A percentile compares a stretch with the other conserved stretches of the same genome.
Evolutionary conservation across 352 stramenopile species (phyloP).

Genomic region (Elongisporangium senticosum): DNA sequence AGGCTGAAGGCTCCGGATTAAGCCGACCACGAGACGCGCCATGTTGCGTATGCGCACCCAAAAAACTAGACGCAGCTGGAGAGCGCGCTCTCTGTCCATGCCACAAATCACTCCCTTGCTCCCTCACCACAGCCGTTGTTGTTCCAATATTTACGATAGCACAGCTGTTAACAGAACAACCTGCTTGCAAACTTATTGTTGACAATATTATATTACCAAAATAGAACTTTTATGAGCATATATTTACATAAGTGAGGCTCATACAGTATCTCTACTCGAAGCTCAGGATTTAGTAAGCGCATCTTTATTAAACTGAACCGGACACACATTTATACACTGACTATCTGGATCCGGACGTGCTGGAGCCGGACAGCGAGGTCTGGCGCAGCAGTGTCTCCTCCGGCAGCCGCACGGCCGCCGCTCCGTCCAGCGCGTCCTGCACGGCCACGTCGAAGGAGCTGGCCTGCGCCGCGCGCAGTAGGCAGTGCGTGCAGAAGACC

Average conservation of each 20-base stretch:
- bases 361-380: not conserved
- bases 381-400: not conserved
- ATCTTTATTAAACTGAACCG: not conserved
- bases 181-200: not conserved
- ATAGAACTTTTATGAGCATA: too few relatives aligned
- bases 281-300: not conserved
- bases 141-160: too few relatives aligned
- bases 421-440: constrained; percentile 15
- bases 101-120: not conserved
- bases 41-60: not conserved
- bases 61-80: not conserved
- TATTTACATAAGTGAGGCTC: too few relatives aligned
- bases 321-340: not conserved
- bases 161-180: not conserved
- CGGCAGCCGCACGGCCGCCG: not conserved
- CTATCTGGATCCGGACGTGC: not conserved
- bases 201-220: too few relatives aligned
- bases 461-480: constrained; percentile 21
- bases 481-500: constrained; percentile 26
- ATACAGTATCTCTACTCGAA: too few relatives aligned
- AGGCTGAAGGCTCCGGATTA: not conserved
- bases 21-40: not conserved
- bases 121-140: too few relatives aligned
- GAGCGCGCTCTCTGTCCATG: too few relatives aligned
- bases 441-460: constrained; percentile 24